Conservation (phyloP, 2,329 filamentous ascomycete genomes). For the Aspergillus versicolor region DNA sequence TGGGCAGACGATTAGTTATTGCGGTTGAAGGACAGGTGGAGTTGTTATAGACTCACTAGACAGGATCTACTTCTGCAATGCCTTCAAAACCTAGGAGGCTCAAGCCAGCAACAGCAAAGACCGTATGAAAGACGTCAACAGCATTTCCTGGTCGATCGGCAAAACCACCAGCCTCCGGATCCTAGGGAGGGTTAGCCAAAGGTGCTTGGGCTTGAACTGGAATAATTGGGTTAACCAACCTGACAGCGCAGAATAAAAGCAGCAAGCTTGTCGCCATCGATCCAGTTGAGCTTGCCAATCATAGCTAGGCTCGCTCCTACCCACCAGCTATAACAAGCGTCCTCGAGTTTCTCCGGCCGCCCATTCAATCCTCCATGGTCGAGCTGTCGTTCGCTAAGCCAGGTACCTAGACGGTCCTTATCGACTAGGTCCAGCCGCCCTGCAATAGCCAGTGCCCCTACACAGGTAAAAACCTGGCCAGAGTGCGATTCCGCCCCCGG, state of each 20-base stretch:
- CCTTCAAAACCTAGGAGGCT: conserved; percentile 78
- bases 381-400: conserved; percentile 91
- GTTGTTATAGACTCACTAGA: conserved; percentile 63
- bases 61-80: conserved; percentile 77
- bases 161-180: conserved; percentile 78
- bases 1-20: conserved; percentile 26
- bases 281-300: conserved; percentile 86
- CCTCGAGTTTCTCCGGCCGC: conserved; percentile 89
- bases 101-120: conserved; percentile 83
- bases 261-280: conserved; percentile 76
- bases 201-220: background rate
- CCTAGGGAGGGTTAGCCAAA: conserved; percentile 44
- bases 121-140: conserved; percentile 96
- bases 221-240: conserved; percentile 36
- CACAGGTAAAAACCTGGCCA: conserved; percentile 92
- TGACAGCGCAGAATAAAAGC: conserved; percentile 85
- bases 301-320: conserved; percentile 89
- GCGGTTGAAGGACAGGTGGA: background rate
- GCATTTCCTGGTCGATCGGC: conserved; percentile 88
- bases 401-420: conserved; percentile 76
- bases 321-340: conserved; percentile 99
- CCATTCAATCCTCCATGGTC: conserved; percentile 88
- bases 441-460: conserved; percentile 82
- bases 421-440: conserved; percentile 79
- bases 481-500: conserved; percentile 93